Percentiles rank a stretch among this genome's conserved stretches.
These are phyloP conservation scores for Diaporthe amygdali DNA, from an alignment of 2,329 filamentous ascomycete genomes.

Conservation along the genomic window DNA sequence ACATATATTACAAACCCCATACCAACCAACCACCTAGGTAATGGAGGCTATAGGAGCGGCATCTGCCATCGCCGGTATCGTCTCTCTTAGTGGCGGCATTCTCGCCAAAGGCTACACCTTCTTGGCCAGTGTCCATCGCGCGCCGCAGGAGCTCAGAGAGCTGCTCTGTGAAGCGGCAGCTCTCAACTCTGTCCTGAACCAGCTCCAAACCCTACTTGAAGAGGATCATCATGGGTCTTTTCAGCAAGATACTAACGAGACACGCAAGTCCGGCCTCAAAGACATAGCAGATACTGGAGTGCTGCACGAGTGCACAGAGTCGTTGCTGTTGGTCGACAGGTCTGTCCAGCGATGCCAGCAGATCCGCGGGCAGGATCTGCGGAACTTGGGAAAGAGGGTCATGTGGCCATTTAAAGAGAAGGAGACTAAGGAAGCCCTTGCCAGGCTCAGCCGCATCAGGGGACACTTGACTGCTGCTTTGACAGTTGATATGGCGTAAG, in stretches of 20 bases:
- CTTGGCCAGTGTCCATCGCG: neutral
- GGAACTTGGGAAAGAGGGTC: neutral
- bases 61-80: neutral
- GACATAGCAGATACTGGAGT: neutral
- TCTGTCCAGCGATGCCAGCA: neutral
- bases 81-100: neutral
- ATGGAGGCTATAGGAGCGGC: neutral
- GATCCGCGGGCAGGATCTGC: neutral
- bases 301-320: neutral
- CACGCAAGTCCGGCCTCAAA: neutral
- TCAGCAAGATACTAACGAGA: neutral
- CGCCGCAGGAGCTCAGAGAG: neutral
- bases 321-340: neutral
- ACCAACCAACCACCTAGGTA: neutral
- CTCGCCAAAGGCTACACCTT: neutral
- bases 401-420: neutral
- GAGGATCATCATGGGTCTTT: neutral
- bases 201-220: neutral
- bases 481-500: neutral
- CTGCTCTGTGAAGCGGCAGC: neutral
- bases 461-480: neutral
- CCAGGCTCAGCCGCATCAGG: neutral
- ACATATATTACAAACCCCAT: neutral
- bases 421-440: neutral
- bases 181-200: neutral